Conservation (phyloP, 1,284 basidiomycete species). For the Leccinum angustisporum region DNA sequence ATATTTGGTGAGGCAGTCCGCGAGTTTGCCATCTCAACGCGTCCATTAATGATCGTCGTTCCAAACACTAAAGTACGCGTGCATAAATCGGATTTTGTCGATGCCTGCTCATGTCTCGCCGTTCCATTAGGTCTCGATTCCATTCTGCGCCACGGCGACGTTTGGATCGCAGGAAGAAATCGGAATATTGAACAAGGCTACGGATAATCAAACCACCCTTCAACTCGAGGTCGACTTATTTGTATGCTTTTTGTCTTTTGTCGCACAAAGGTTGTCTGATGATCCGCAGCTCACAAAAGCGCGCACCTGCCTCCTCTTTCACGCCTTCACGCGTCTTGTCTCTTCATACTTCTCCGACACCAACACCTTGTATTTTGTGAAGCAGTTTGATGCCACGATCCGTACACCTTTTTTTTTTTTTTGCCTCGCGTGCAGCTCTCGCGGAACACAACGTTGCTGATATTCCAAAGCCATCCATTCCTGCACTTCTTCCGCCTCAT, state of each 20-base stretch:
- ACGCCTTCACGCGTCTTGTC: conserved; percentile 77
- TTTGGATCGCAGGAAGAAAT: conserved; percentile 78
- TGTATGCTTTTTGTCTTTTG: conserved; percentile 77
- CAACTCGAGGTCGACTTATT: conserved; percentile 76
- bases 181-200: conserved; percentile 52
- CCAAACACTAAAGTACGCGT: conserved; percentile 66
- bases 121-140: conserved; percentile 68
- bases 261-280: conserved; percentile 60
- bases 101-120: conserved; percentile 12
- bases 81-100: conserved; percentile 7
- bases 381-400: conserved; percentile 72
- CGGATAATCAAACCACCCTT: conserved; percentile 50
- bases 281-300: conserved; percentile 54
- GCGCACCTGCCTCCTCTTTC: conserved; percentile 68
- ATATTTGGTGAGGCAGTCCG: conserved; percentile 25
- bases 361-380: conserved; percentile 86
- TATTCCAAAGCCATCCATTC: conserved; percentile 64
- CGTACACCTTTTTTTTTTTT: conserved; percentile 87
- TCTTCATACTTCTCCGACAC: conserved; percentile 70
- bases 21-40: conserved; percentile 48
- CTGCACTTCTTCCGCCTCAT: conserved; percentile 72
- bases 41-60: conserved; percentile 63
- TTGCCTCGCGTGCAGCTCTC: conserved; percentile 72
- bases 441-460: conserved; percentile 58
- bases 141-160: conserved; percentile 73